Conservation (phyloP, 768 basidiomycete species). For the Tricholoma matsutake region DNA sequence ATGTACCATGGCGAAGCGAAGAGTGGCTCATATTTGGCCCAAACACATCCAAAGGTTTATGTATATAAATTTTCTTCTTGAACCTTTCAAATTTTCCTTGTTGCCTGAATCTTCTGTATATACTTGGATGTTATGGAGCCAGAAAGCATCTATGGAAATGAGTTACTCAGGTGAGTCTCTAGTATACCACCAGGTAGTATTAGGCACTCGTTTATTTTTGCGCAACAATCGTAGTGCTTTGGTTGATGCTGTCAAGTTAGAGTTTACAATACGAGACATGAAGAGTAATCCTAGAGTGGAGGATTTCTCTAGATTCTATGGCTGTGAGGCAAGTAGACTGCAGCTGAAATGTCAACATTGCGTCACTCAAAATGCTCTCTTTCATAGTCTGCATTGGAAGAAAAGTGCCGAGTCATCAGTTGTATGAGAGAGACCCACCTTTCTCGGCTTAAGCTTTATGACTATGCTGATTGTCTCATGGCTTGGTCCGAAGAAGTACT, state of each 20-base stretch:
- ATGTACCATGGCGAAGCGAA: too few relatives aligned
- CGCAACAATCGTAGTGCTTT: not conserved
- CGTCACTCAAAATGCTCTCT: not conserved
- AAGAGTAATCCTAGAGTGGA: not conserved
- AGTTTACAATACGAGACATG: not conserved
- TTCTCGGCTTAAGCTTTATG: not conserved
- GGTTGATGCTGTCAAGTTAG: conserved; percentile 7
- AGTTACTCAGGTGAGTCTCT: not conserved
- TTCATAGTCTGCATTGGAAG: conserved; percentile 3
- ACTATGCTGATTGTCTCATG: not conserved
- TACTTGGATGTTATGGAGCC: not conserved
- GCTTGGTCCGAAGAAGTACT: conserved; percentile 1
- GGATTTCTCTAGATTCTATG: not conserved
- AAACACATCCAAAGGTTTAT: too few relatives aligned
- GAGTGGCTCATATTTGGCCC: too few relatives aligned
- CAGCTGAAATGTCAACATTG: not conserved
- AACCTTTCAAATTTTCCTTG: too few relatives aligned
- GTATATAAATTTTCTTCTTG: too few relatives aligned
- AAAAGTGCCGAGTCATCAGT: conserved; percentile 2
- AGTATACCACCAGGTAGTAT: not conserved
- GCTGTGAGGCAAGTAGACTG: conserved; percentile 2
- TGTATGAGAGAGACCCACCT: not conserved
- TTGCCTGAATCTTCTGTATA: not conserved
- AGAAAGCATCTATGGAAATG: not conserved
- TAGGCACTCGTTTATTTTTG: too few relatives aligned